Evolutionary conservation across 1,139 yeast genomes (phyloP).

Genomic region (Eremothecium cymbalariae): DNA sequence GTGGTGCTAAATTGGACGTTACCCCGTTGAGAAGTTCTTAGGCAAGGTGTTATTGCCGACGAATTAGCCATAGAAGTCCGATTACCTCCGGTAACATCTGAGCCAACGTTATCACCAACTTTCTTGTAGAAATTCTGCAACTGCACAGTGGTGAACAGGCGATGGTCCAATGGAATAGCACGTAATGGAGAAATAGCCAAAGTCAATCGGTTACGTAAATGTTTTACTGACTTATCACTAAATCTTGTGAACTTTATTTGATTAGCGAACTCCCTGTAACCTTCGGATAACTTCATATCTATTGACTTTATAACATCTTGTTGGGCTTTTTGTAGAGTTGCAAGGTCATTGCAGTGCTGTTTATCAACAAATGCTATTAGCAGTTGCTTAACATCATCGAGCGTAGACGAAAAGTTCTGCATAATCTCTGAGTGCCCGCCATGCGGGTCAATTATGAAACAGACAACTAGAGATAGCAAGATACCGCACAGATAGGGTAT

Average conservation of each 20-base stretch:
- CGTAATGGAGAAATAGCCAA: constrained; percentile 36
- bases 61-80: constrained; percentile 17
- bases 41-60: constrained; percentile 25
- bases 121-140: constrained; percentile 16
- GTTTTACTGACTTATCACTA: constrained; percentile 30
- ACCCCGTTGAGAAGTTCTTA: too few relatives aligned
- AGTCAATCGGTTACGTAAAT: constrained; percentile 37
- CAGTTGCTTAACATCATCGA: constrained; percentile 23
- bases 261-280: constrained; percentile 39
- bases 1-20: too few relatives aligned
- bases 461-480: constrained; percentile 33
- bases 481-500: constrained; percentile 41
- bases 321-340: constrained; percentile 19
- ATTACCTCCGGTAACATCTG: too few relatives aligned
- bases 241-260: constrained; percentile 36
- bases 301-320: constrained; percentile 31
- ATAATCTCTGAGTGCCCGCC: constrained; percentile 33
- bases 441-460: constrained; percentile 35
- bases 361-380: constrained; percentile 21
- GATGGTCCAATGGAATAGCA: constrained; percentile 32
- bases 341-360: constrained; percentile 15
- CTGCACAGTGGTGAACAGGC: constrained; percentile 18
- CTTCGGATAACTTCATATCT: constrained; percentile 34
- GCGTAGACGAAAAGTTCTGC: constrained; percentile 19
- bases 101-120: too few relatives aligned